Evolutionary conservation across 164 flowering plant genomes (phyloP).

Genomic region (Buxus sempervirens): DNA sequence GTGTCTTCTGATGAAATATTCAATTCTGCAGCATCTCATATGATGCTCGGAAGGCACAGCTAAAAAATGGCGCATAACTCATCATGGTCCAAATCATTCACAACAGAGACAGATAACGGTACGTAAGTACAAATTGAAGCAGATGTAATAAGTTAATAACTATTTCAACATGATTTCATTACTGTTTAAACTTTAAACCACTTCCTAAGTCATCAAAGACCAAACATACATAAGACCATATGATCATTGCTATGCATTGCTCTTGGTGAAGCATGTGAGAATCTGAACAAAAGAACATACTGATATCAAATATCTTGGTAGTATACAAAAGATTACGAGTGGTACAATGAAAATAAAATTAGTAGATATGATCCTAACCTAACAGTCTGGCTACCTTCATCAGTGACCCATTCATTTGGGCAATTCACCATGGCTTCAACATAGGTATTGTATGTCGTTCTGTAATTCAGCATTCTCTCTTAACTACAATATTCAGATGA

Average conservation of each 20-base stretch:
- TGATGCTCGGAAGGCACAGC: too few species aligned
- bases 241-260: not conserved
- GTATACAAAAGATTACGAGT: conserved; percentile 3
- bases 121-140: too few species aligned
- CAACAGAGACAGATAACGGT: too few species aligned
- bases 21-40: too few species aligned
- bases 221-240: not conserved
- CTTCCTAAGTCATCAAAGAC: not conserved
- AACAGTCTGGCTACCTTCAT: not conserved
- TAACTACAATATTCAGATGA: not conserved
- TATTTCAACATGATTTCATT: too few species aligned
- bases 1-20: too few species aligned
- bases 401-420: not conserved
- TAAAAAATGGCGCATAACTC: too few species aligned
- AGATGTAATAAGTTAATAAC: too few species aligned
- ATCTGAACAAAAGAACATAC: conserved; percentile 2
- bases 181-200: too few species aligned
- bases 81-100: too few species aligned
- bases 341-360: not conserved
- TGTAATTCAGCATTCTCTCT: not conserved
- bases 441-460: too few species aligned
- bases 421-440: not conserved
- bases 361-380: not conserved
- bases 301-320: not conserved
- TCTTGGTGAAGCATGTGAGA: not conserved